Evolutionary conservation across 2,329 filamentous ascomycete genomes (phyloP), one percentile per base, ranked within the genome.

Genomic region (Diplodia corticola): DNA sequence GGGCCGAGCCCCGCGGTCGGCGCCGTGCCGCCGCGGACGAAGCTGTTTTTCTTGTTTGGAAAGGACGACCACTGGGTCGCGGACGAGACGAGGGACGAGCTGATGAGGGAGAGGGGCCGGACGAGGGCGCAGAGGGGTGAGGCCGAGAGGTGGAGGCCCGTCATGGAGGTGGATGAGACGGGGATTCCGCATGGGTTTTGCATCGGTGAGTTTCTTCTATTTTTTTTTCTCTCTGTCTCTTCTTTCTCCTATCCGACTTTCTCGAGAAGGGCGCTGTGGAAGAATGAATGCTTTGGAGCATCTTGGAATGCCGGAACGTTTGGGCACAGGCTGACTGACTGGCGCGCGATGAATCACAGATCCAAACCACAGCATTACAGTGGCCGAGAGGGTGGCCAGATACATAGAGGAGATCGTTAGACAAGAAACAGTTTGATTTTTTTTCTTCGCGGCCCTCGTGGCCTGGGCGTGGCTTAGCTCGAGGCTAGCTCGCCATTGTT

Each of bases 31-130:
- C 33, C 78, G 7, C 73, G 80, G 1, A 77, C 82, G 3, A 81
- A 80, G 60, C 68, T 89, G 49, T 81, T 82, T 61, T 87, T 89
- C 71, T 83, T 87, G 69, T 89, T 87, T 73, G 86, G 84, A 0
- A 77, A 82, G 40, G 77, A 83, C 55, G 87, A 89, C 71, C 85
- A 87, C 71, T 89, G 86, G 86, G 84, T 89, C 28, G 85, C 85
- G 1, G 80, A 86, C 68, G 76, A 79, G 70, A 87, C 85, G 33
- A 78, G 86, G 40, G 83, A 88, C 69, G 80, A 82, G 48, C 77
- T 89, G 44, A 83, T 88, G 54, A 74, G 73, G 46, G 70, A 78
- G 12, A 74, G 82, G 49, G 81, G 80, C 5, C 7, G 69, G 73
- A 66, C 70, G 24, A 68, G 55, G 30, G 67, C 71, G 28, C 71